phyloP scores from a whole-genome alignment of 176 grass and related monocot species.

The Leersia perrieri region DNA sequence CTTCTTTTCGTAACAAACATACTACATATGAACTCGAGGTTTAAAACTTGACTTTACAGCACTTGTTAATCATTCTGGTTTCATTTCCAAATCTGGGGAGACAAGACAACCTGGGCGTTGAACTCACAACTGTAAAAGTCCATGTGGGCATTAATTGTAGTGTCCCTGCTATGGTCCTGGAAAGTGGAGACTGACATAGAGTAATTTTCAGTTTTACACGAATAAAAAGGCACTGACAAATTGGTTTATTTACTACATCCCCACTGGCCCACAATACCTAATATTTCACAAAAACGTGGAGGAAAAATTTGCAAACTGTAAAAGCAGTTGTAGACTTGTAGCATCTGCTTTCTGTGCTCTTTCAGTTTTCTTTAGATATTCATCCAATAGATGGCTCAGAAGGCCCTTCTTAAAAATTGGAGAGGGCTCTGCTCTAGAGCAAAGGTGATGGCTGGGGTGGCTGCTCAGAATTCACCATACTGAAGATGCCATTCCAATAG shows the following conservation, averaged over 20 bases:
- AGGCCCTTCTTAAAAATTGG: slow-evolving; percentile 4
- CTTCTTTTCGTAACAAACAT: slow-evolving; percentile 10
- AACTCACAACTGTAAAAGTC: slow-evolving; percentile 76
- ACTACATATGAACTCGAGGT: neutral
- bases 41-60: slow-evolving; percentile 29
- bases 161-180: slow-evolving; percentile 44
- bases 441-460: slow-evolving; percentile 42
- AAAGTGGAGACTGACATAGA: slow-evolving; percentile 13
- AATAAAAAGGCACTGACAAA: slow-evolving; percentile 9
- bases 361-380: slow-evolving; percentile 35
- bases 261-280: slow-evolving; percentile 7
- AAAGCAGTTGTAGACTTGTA: slow-evolving; percentile 24
- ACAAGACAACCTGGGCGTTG: slow-evolving; percentile 48
- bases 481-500: slow-evolving; percentile 89
- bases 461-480: slow-evolving; percentile 70
- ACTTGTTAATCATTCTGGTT: slow-evolving; percentile 50
- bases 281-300: slow-evolving; percentile 41
- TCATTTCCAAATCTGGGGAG: slow-evolving; percentile 40
- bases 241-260: slow-evolving; percentile 45
- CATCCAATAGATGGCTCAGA: slow-evolving; percentile 17
- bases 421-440: slow-evolving; percentile 44
- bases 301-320: slow-evolving; percentile 31
- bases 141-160: slow-evolving; percentile 60
- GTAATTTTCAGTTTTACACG: slow-evolving; percentile 11
- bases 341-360: slow-evolving; percentile 23